Evolutionary conservation across 192 early-diverging fungal genomes (phyloP), one percentile per base, ranked within the genome.

Genomic region (Coemansia sp.): DNA sequence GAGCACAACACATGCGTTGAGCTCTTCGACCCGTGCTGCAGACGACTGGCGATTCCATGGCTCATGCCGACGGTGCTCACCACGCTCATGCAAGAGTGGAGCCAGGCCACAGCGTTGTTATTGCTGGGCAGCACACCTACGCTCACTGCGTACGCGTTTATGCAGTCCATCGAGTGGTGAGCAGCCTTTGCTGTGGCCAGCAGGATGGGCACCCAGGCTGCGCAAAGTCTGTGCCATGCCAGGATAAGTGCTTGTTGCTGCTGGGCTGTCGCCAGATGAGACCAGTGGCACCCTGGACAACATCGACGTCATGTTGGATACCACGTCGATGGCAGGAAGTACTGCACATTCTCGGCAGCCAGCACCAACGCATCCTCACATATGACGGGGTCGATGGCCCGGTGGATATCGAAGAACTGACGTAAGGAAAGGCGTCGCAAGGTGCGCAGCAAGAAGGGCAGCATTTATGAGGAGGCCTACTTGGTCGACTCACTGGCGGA

Each of bases 281-380:
- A 7, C 6, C 9, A 64, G 46, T 21, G 35, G 19, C 1, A 5
- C 10, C 2, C 36, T 93, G n/a, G 92, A 96, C 62, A 90, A 94
- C 72, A 85, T 97, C 13, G 97, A 99, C 70, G 89, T 95, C 84
- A 90, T 95, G 84, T 96, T 95, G 0, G 97, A 99, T 73, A 96
- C 97, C 8, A 92, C 93, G 6, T 95, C 94, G 4, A 94, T 97
- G 93, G 90, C 89, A 95, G 93, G 67, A 87, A 88, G 54, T 91
- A 92, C 67, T 95, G 91, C 50, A 87, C 90, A 9, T 91, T 91
- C 62, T 93, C 93, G 7, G 83, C 71, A 7, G 86, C 89, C 11
- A 85, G 86, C 40, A 86, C 88, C 21, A 81, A 88, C 19, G 74
- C 87, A 27, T 27, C 24, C 4, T 86, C 87, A 16, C 80, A 85